Base-by-base conservation (phyloP, 2,329 filamentous ascomycete genomes). In the Byssochlamys sp. region DNA sequence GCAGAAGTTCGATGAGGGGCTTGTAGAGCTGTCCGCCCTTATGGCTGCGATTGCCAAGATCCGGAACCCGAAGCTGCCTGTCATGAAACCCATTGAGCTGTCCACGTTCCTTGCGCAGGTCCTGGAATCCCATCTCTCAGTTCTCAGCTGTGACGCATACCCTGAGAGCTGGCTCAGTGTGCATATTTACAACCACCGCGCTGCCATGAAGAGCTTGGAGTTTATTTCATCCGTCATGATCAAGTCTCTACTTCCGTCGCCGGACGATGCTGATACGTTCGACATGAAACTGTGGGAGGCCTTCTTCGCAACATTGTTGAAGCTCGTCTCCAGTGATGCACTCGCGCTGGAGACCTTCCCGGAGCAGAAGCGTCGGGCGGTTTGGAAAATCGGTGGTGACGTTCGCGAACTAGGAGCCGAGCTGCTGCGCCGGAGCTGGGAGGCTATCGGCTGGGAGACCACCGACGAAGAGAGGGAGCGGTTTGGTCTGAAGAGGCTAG, bases 311-410 rank as follows among this genome's bases (percentile, higher is more conserved):
- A 92, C 91, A 0, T 77, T 99, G 29, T 80, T 99, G 28, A 91
- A 89, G 68, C 85, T 97, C 2, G 90, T 99, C 2, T 89, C 90
- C 4, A 96, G 91, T 67, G 86, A 91, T 35, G 89, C 88, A 0
- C 81, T 99, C 24, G 91, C 94, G 0, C 81, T 99, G 39, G 94
- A 99, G 70, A 96, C 91, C 0, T 97, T 96, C 69, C 91, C 94
- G 0, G 95, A 99, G 71, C 94, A 99, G 75, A 99, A 97, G 76
- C 81, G 94, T 52, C 81, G 94, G 57, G 92, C 94, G 0, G 92
- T 97, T 1, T 99, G 95, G 94, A 99, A 97, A 76, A 96, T 99
- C 69, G 94, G 92, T 3, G 94, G 94, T 4, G 95, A 99, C 74
- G 90, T 99, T 54, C 84, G 94, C 57, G 91, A 97, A 71, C 83